Conservation (phyloP, 1,284 basidiomycete species). For the Ustilago trichophora region DNA sequence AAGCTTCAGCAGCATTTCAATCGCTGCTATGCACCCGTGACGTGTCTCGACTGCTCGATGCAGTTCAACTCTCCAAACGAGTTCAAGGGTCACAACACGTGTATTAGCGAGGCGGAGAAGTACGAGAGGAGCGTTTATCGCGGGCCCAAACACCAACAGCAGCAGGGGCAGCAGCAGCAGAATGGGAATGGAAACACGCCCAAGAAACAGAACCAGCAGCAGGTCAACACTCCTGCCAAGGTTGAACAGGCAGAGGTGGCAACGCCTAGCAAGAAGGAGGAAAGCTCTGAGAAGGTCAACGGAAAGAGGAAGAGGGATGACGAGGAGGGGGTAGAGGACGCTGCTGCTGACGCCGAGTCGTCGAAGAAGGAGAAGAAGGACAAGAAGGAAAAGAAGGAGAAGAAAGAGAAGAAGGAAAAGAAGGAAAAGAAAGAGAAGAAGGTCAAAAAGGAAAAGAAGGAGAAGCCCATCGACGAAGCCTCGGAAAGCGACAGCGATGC, state of each 20-base stretch:
- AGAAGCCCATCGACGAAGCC: too few species aligned
- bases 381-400: conserved; percentile 41
- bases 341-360: conserved; percentile 1
- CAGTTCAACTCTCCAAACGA: conserved; percentile 60
- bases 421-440: conserved; percentile 45
- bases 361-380: conserved; percentile 43
- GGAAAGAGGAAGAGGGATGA: conserved; percentile 34
- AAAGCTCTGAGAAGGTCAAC: conserved; percentile 8
- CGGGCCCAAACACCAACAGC: conserved; percentile 32
- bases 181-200: conserved; percentile 16
- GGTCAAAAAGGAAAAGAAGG: conserved; percentile 22
- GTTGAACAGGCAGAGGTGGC: neutral
- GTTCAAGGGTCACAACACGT: conserved; percentile 64
- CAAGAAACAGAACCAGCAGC: conserved; percentile 11
- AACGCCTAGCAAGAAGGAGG: conserved; percentile 12
- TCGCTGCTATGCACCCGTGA: conserved; percentile 60
- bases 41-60: conserved; percentile 64
- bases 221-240: conserved; percentile 2
- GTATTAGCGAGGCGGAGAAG: conserved; percentile 65
- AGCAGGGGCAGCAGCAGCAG: conserved; percentile 27
- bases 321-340: conserved; percentile 1
- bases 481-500: neutral
- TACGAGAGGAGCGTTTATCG: conserved; percentile 60
- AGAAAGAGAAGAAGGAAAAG: conserved; percentile 20
- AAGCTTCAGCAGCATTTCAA: conserved; percentile 63